Percentiles rank a stretch among this genome's conserved stretches.
These are phyloP conservation scores for Populus euphratica DNA, from an alignment of 345 rosid species.

Conservation along the genomic window DNA sequence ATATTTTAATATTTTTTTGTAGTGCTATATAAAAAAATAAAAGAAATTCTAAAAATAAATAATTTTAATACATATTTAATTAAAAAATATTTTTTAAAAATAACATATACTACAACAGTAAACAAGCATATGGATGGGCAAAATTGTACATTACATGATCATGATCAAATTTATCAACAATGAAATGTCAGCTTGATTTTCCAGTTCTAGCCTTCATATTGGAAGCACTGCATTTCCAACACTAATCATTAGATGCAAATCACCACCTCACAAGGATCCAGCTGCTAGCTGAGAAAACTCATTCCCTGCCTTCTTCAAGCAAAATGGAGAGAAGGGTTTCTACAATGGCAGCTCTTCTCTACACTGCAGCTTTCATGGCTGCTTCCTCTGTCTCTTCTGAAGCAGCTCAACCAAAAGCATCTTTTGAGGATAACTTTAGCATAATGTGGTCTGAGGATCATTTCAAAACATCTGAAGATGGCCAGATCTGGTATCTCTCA, in stretches of 20 bases:
- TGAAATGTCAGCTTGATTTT: slow-evolving; percentile 14
- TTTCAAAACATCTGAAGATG: slow-evolving; percentile 87
- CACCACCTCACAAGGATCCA: slow-evolving; percentile 21
- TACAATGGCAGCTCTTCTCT: slow-evolving; percentile 34
- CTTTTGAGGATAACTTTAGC: slow-evolving; percentile 80
- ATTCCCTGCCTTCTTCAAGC: slow-evolving; percentile 7
- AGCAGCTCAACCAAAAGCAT: slow-evolving; percentile 42
- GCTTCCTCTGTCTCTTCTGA: slow-evolving; percentile 14
- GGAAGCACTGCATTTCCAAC: slow-evolving; percentile 4
- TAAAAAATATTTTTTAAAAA: too few species aligned
- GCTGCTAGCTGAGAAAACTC: not conserved
- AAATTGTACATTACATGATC: not conserved
- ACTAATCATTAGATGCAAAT: slow-evolving; percentile 23
- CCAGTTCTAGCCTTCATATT: slow-evolving; percentile 16
- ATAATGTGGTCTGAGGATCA: slow-evolving; percentile 95
- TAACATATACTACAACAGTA: too few species aligned
- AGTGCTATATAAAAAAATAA: too few species aligned
- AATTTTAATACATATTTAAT: too few species aligned
- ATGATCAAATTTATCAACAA: slow-evolving; percentile 2
- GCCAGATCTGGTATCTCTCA: slow-evolving; percentile 94
- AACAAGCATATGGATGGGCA: not conserved
- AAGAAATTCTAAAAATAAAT: too few species aligned
- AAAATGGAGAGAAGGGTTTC: slow-evolving; percentile 35
- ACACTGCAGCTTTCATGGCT: slow-evolving; percentile 36
- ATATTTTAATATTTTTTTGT: too few species aligned